A percentile compares a stretch with the other conserved stretches of the same genome.
Conservation (phyloP, 331 rosid genomes). For the Pyrus hybrid region DNA sequence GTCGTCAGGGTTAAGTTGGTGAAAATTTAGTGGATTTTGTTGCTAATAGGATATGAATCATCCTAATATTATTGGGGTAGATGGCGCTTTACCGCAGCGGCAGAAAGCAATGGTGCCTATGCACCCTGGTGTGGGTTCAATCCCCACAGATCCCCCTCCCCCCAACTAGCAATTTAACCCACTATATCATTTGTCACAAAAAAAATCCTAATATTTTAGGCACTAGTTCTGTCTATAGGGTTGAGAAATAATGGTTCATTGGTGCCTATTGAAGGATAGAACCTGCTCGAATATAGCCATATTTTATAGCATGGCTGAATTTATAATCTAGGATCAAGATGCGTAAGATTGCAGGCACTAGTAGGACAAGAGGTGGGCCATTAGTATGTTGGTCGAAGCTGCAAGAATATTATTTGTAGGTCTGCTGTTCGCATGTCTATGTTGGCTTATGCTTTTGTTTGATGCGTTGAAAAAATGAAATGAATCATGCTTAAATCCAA, state of each 20-base stretch:
- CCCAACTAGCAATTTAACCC: no score
- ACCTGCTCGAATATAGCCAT: background rate
- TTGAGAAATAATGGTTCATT: background rate
- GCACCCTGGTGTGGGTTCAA: no score
- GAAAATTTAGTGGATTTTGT: background rate
- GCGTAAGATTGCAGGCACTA: background rate
- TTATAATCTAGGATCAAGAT: background rate
- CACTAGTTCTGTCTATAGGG: background rate
- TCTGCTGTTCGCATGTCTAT: background rate
- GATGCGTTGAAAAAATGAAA: background rate
- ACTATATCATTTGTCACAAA: no score
- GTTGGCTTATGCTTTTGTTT: background rate
- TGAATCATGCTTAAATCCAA: background rate
- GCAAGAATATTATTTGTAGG: background rate
- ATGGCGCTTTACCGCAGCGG: no score
- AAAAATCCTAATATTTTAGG: no score
- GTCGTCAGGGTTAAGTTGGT: background rate
- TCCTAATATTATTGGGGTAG: background rate
- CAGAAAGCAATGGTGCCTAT: no score
- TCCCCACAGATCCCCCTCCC: no score
- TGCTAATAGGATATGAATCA: background rate
- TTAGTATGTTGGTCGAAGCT: background rate
- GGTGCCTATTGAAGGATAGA: background rate
- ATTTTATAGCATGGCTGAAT: background rate
- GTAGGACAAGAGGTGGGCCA: background rate